phyloP scores from a whole-genome alignment of 768 basidiomycete genomes.

The Mrakia hoshinonis region DNA sequence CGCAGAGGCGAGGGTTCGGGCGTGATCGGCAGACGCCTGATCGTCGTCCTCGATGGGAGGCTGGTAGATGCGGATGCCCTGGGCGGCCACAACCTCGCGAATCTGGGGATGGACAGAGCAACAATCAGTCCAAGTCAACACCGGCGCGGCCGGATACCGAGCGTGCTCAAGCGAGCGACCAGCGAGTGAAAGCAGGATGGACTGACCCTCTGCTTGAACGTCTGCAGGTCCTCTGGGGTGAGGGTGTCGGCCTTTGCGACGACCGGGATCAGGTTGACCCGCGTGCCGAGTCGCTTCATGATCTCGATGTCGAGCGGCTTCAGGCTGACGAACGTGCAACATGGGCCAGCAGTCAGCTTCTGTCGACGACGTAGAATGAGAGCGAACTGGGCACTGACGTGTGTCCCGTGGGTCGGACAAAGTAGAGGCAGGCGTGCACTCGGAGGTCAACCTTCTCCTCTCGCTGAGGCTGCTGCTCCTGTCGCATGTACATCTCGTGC shows the following conservation, averaged over 20 bases:
- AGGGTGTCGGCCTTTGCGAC: conserved; percentile 96
- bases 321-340: conserved; percentile 47
- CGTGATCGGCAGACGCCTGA: conserved; percentile 77
- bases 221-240: conserved; percentile 79
- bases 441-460: conserved; percentile 87
- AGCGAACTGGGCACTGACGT: conserved; percentile 55
- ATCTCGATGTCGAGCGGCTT: conserved; percentile 98
- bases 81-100: conserved; percentile 79
- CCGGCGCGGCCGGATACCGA: neutral
- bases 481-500: conserved; percentile 90
- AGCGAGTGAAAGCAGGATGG: neutral
- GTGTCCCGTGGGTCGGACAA: conserved; percentile 90
- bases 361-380: neutral
- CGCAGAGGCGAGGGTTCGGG: conserved; percentile 72
- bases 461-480: conserved; percentile 98
- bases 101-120: conserved; percentile 47
- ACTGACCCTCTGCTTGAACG: conserved; percentile 86
- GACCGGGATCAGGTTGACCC: conserved; percentile 96
- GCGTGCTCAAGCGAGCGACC: neutral
- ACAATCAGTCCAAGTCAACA: neutral
- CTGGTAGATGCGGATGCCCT: conserved; percentile 88
- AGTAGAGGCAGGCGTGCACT: conserved; percentile 94
- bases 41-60: conserved; percentile 86
- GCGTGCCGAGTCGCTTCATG: conserved; percentile 97
- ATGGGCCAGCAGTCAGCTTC: neutral